Conservation (phyloP, 768 basidiomycete species). For the Collybiopsis confluens region DNA sequence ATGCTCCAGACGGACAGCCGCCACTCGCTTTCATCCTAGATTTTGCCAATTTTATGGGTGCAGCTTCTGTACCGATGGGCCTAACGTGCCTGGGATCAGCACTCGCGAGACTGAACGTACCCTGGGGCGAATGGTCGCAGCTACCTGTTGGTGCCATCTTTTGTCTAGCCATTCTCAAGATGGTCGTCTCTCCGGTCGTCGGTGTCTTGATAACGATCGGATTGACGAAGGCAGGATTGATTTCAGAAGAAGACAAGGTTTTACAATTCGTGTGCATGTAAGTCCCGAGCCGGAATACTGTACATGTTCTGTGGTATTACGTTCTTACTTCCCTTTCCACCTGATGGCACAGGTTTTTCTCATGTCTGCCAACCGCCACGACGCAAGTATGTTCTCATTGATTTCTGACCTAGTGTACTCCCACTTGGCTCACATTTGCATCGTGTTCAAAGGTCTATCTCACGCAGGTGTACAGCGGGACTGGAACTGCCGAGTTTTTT, state of each 20-base stretch:
- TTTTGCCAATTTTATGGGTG: conserved; percentile 54
- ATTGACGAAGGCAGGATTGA: conserved; percentile 42
- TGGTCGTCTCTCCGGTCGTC: conserved; percentile 55
- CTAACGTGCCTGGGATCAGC: conserved; percentile 60
- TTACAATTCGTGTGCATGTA: conserved; percentile 68
- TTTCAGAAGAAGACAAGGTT: conserved; percentile 50
- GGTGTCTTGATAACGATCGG: conserved; percentile 55
- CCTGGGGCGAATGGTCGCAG: conserved; percentile 38
- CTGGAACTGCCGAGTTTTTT: conserved; percentile 61
- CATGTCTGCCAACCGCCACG: conserved; percentile 59
- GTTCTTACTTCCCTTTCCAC: neutral
- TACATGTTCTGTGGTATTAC: too few relatives aligned
- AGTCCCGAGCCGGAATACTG: conserved; percentile 23
- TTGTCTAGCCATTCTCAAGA: conserved; percentile 47
- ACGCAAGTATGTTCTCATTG: conserved; percentile 50
- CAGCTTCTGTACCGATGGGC: conserved; percentile 59
- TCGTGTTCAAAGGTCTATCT: conserved; percentile 56
- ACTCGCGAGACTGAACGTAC: conserved; percentile 53
- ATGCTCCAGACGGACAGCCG: conserved; percentile 63
- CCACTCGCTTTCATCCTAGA: conserved; percentile 61
- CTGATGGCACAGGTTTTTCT: conserved; percentile 41
- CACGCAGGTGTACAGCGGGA: conserved; percentile 64
- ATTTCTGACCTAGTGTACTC: too few relatives aligned
- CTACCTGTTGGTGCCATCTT: conserved; percentile 51
- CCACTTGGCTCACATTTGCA: too few relatives aligned